phyloP scores from a whole-genome alignment of 306 rosid genomes.

The Vachellia pachyceras region DNA sequence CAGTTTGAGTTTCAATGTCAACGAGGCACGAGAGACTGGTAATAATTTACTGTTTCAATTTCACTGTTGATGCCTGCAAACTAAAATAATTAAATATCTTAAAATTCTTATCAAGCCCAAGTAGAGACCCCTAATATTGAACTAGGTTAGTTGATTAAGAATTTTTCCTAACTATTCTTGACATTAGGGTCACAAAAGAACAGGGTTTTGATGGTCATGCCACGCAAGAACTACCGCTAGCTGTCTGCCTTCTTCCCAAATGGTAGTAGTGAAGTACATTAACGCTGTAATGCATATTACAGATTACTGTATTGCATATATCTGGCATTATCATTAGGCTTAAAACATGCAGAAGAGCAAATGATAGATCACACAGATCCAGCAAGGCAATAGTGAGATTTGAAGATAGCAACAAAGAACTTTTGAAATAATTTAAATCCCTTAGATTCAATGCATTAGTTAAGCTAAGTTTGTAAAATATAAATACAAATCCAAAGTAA shows the following conservation, averaged over 20 bases:
- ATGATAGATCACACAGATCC: too few relatives aligned
- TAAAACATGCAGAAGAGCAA: background rate
- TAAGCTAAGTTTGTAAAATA: constrained; percentile 9
- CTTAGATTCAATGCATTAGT: constrained; percentile 8
- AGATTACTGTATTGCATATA: too few relatives aligned
- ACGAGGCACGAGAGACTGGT: background rate
- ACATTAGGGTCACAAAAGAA: background rate
- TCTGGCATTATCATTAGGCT: too few relatives aligned
- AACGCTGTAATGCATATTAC: background rate
- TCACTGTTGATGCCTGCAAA: background rate
- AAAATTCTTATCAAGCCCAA: background rate
- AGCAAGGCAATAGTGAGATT: background rate
- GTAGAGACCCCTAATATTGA: background rate
- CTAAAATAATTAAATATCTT: background rate
- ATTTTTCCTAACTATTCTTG: background rate
- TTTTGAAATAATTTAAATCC: background rate
- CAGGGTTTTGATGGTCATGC: background rate
- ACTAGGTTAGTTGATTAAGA: background rate
- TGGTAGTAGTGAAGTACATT: background rate
- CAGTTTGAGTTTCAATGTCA: background rate
- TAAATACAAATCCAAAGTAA: constrained; percentile 19
- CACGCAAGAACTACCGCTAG: background rate
- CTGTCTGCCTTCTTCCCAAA: background rate
- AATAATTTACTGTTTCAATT: background rate
- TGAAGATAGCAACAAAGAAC: background rate